Conservation (phyloP, 768 basidiomycete genomes). For the Macrolepiota albuminosa region DNA sequence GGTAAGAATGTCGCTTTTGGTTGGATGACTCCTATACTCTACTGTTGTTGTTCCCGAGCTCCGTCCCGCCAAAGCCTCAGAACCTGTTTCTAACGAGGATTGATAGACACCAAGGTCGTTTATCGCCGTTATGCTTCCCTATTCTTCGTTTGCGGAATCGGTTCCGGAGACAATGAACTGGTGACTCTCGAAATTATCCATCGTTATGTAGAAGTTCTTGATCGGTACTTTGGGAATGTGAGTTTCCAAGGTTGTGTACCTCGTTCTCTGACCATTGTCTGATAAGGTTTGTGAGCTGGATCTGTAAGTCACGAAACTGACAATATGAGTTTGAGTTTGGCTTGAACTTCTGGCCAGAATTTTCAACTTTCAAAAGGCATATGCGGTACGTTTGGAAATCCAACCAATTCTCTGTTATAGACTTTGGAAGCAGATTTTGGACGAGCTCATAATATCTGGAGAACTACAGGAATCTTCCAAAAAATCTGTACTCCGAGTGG, state of each 20-base stretch:
- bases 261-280: slow-evolving; percentile 6
- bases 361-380: slow-evolving; percentile 99
- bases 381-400: slow-evolving; percentile 53
- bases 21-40: not conserved
- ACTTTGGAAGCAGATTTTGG: slow-evolving; percentile 57
- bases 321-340: not conserved
- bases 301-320: slow-evolving; percentile 50
- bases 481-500: slow-evolving; percentile 69
- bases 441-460: slow-evolving; percentile 95
- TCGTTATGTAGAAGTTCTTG: slow-evolving; percentile 90
- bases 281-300: slow-evolving; percentile 88
- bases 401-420: not conserved
- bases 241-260: slow-evolving; percentile 23
- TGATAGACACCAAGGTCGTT: slow-evolving; percentile 76
- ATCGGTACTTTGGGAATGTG: slow-evolving; percentile 88
- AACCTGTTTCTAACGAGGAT: slow-evolving; percentile 25
- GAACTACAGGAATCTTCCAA: slow-evolving; percentile 98
- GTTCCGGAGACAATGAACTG: slow-evolving; percentile 84
- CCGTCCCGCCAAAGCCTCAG: not conserved
- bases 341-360: slow-evolving; percentile 49
- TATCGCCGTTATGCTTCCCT: slow-evolving; percentile 94
- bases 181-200: slow-evolving; percentile 90
- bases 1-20: slow-evolving; percentile 15
- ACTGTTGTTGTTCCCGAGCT: not conserved
- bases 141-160: slow-evolving; percentile 91